phyloP scores from a whole-genome alignment of 2,329 filamentous ascomycete genomes.

The Pseudogymnoascus sp. region DNA sequence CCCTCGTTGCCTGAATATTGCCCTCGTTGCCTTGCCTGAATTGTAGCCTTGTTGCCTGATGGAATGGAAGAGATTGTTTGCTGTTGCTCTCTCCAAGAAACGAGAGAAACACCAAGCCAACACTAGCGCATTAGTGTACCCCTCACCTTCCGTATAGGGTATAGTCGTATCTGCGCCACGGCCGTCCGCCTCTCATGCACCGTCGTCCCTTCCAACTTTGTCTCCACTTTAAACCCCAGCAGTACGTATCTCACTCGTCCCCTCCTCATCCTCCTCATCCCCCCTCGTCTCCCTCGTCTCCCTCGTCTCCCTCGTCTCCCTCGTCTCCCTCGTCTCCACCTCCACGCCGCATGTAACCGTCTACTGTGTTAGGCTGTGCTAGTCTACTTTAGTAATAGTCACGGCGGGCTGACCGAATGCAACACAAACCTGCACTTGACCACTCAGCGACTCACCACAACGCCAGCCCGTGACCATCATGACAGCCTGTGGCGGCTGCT shows the following conservation, averaged over 20 bases:
- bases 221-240: neutral
- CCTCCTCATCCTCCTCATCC: no score
- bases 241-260: neutral
- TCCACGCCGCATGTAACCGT: slow-evolving; percentile 7
- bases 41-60: neutral
- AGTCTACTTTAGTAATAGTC: neutral
- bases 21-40: no score
- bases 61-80: neutral
- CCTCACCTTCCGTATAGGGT: neutral
- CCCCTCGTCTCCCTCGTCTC: no score
- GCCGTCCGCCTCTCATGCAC: neutral
- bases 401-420: neutral
- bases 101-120: neutral
- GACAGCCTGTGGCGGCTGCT: neutral
- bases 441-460: neutral
- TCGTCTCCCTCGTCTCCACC: neutral
- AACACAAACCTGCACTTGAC: neutral
- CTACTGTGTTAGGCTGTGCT: neutral
- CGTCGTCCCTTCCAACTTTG: neutral
- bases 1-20: no score
- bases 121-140: neutral
- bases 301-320: neutral
- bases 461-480: neutral
- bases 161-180: neutral
- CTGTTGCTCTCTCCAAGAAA: slow-evolving; percentile 7